Conservation (phyloP, 306 rosid species). For the Quercus variabilis region DNA sequence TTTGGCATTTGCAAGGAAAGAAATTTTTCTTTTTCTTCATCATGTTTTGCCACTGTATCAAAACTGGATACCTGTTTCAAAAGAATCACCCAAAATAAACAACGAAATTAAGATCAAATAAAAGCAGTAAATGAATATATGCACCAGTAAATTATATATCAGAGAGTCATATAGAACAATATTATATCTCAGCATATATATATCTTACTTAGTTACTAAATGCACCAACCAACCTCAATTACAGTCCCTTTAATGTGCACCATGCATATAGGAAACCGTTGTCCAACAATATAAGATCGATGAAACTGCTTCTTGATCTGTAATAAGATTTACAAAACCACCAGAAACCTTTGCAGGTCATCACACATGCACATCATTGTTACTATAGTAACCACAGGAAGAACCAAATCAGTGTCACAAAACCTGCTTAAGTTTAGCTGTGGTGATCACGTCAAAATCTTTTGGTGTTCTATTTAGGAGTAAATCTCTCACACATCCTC, state of each 20-base stretch:
- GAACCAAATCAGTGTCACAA: conserved; percentile 4
- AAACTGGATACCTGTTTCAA: conserved; percentile 79
- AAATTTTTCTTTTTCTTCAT: conserved; percentile 19
- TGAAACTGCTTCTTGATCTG: conserved; percentile 57
- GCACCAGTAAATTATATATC: not conserved
- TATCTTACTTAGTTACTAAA: not conserved
- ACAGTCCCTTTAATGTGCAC: conserved; percentile 53
- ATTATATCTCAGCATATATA: not conserved
- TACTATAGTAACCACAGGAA: conserved; percentile 6
- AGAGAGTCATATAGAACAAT: not conserved
- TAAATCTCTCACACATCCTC: conserved; percentile 96
- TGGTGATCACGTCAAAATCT: conserved; percentile 90
- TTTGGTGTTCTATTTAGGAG: conserved; percentile 69
- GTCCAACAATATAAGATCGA: conserved; percentile 53
- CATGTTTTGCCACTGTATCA: conserved; percentile 50
- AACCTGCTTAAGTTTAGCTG: conserved; percentile 75
- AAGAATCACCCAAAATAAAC: conserved; percentile 15
- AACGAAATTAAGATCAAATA: conserved; percentile 13
- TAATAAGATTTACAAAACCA: conserved; percentile 12
- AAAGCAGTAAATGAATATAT: not conserved
- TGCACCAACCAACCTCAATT: conserved; percentile 59
- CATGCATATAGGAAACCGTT: conserved; percentile 76
- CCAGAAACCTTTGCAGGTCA: not conserved
- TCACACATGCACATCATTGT: not conserved
- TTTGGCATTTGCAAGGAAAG: conserved; percentile 34